Evolutionary conservation across 305 asterid species (phyloP), one percentile per base, ranked within the genome.

Genomic region (Fraxinus angustifolia): DNA sequence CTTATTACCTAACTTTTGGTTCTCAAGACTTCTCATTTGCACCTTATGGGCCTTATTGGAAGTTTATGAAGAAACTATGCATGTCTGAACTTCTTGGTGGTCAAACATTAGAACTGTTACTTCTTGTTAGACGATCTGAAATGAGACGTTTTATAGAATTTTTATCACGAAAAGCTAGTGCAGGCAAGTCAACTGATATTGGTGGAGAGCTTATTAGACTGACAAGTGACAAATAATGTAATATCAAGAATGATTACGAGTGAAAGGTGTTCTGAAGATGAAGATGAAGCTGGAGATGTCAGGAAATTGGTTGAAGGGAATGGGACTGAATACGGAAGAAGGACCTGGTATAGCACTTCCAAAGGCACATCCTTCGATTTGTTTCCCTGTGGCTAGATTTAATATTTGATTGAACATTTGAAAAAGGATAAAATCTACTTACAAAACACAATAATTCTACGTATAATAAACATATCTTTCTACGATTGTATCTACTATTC

Each of bases 31-130:
- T 93, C 80, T 83, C 94, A 0, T 92, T 91, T 58, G 94, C 97
- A 0, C 94, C 92, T 1, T 92, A 92, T 65, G 98, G 98, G 1
- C 74, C 87, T 0, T 90, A 88, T 73, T 92, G 97, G 96, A 92
- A 92, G 87, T 92, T 91, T 89, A 91, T 92, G 92, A 93, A 92
- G 85, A 93, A 92, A 31, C 78, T 93, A 14, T 92, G 95, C 85
- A 92, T 92, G 91, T 86, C 94, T 30, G 92, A 89, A 70, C 98
- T 92, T 62, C 94, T 93, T 0, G 91, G 93, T 0, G 94, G 92
- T 2, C 86, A 80, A 1, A 91, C 93, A 1, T 78, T 93, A 0
- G 95, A 93, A 84, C 78, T 87, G 10, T 60, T 91, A 67, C 85
- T 78, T 79, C 97, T 95, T 0, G 83, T 92, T 14, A 90, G 97